Percentiles rank a stretch among this genome's conserved stretches.
phyloP scores from a whole-genome alignment of 1,284 basidiomycete species.

The Coniferiporia weirii region DNA sequence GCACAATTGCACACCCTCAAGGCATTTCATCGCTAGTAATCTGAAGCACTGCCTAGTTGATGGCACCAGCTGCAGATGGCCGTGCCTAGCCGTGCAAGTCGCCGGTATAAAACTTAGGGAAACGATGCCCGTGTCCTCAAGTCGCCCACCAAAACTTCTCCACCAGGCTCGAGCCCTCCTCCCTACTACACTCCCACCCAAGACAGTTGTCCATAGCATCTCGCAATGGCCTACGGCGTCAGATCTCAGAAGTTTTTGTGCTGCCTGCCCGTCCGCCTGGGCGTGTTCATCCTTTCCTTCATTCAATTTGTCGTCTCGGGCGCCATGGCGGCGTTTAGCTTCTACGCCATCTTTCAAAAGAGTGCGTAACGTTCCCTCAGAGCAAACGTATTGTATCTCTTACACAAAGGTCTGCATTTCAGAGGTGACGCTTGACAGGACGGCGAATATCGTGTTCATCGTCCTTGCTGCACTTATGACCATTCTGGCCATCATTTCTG shows the following conservation, averaged over 20 bases:
- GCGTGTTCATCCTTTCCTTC: slow-evolving; percentile 25
- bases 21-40: too few species aligned
- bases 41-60: too few species aligned
- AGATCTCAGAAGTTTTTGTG: slow-evolving; percentile 23
- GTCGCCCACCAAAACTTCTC: too few species aligned
- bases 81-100: too few species aligned
- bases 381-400: neutral
- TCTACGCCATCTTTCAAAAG: slow-evolving; percentile 7
- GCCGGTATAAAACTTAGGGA: too few species aligned
- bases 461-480: slow-evolving; percentile 19
- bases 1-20: too few species aligned
- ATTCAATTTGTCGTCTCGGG: slow-evolving; percentile 12
- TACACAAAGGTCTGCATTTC: neutral
- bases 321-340: slow-evolving; percentile 16
- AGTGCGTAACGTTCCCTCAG: slow-evolving; percentile 6
- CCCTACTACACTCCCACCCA: too few species aligned
- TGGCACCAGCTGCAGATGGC: too few species aligned
- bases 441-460: slow-evolving; percentile 13
- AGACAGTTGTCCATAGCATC: neutral
- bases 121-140: too few species aligned
- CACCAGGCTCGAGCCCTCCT: neutral
- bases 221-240: slow-evolving; percentile 12
- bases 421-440: neutral
- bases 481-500: slow-evolving; percentile 20
- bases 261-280: slow-evolving; percentile 26